Evolutionary conservation across 257 asterid genomes (phyloP).

Genomic region (Leptodermis oblonga): DNA sequence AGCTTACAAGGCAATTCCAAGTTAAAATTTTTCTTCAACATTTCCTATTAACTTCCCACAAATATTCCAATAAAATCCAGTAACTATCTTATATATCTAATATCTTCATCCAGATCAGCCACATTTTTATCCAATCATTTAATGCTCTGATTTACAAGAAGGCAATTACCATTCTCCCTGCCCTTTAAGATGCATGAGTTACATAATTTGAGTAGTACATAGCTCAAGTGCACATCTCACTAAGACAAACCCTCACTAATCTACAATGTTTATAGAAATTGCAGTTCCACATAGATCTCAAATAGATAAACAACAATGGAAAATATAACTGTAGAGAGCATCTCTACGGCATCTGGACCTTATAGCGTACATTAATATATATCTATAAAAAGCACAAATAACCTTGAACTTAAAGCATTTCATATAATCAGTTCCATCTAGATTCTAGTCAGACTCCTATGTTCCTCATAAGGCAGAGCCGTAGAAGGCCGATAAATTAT

Average conservation of each 20-base stretch:
- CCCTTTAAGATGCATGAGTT: neutral
- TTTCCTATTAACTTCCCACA: neutral
- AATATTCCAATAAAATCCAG: neutral
- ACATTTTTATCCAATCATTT: neutral
- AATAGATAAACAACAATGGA: neutral
- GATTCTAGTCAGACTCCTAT: neutral
- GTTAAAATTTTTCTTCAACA: neutral
- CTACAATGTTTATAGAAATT: neutral
- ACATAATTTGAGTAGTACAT: conserved; percentile 7
- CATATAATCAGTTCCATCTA: neutral
- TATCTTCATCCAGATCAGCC: neutral
- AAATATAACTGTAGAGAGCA: neutral
- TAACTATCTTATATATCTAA: neutral
- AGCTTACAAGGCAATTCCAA: neutral
- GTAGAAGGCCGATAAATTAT: no score
- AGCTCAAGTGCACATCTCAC: neutral
- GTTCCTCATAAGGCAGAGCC: neutral
- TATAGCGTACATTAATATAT: no score
- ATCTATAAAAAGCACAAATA: no score
- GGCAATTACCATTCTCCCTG: neutral
- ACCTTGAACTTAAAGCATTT: neutral
- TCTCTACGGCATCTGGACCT: neutral
- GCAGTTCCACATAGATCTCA: neutral
- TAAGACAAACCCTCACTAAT: neutral
- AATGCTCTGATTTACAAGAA: neutral